A percentile compares a stretch with the other conserved stretches of the same genome.
Evolutionary conservation across 495 filamentous ascomycete species (phyloP).

Genomic region (Cercophora samala): DNA sequence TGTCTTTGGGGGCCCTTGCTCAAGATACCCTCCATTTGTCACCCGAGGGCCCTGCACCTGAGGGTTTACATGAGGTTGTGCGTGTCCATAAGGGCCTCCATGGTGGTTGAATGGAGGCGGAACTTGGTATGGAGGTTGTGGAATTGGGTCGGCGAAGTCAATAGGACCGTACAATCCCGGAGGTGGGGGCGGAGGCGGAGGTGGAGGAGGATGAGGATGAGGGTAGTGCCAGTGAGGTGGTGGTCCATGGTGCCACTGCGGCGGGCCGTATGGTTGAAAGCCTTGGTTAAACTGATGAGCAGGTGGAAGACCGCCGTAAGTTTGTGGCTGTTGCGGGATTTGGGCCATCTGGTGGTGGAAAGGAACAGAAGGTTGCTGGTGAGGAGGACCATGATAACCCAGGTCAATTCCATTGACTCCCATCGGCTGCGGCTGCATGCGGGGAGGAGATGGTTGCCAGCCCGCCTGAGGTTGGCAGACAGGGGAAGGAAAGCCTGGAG

Average conservation of each 20-base stretch:
- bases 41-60: not conserved
- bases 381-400: not conserved
- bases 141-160: not conserved
- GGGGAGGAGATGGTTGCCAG: not conserved
- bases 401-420: not conserved
- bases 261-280: not conserved
- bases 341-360: not conserved
- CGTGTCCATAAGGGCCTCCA: not conserved
- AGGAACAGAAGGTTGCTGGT: not conserved
- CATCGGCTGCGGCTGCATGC: not conserved
- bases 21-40: not conserved
- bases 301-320: not conserved
- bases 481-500: not conserved
- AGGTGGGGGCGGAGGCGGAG: too few relatives aligned
- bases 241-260: not conserved
- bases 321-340: not conserved
- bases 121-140: not conserved
- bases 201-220: not conserved
- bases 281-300: not conserved
- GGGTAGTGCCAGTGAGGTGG: not conserved
- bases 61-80: not conserved
- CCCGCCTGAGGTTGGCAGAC: not conserved
- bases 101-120: not conserved
- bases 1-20: not conserved
- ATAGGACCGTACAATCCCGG: too few relatives aligned